These are phyloP conservation scores for Yarrowia porcina DNA, from an alignment of 805 yeast species.

Conservation along the genomic window DNA sequence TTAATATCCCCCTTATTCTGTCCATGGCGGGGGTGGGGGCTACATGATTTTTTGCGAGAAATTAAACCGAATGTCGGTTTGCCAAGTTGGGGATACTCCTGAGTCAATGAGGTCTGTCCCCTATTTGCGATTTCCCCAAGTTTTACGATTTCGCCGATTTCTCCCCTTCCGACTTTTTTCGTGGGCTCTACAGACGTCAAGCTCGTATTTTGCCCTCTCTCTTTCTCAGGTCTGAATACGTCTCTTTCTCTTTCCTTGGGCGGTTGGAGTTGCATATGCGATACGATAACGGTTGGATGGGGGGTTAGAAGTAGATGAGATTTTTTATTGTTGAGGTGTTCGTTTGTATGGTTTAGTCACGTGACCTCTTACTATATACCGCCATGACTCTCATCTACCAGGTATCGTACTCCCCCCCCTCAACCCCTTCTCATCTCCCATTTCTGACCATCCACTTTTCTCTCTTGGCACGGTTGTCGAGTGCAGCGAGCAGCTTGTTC, in stretches of 20 bases:
- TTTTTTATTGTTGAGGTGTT: no score
- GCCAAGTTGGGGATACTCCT: no score
- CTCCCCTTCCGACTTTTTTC: no score
- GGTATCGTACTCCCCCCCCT: not conserved
- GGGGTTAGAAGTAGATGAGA: not conserved
- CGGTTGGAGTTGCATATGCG: constrained; percentile 9
- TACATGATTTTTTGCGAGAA: not conserved
- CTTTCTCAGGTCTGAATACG: no score
- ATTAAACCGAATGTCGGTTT: not conserved
- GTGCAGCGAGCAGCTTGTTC: not conserved
- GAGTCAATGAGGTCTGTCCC: no score
- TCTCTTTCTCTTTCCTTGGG: not conserved
- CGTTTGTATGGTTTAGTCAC: no score
- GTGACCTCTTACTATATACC: no score
- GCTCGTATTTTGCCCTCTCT: not conserved
- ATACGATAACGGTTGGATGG: not conserved
- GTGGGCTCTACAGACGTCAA: no score
- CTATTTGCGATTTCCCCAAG: no score
- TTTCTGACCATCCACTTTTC: not conserved
- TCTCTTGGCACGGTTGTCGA: constrained; percentile 8
- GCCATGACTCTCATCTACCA: no score
- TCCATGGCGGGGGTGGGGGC: not conserved
- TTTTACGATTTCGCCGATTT: no score
- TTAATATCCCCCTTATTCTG: constrained; percentile 2
- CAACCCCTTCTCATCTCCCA: not conserved